A percentile compares a stretch with the other conserved stretches of the same genome.
Conservation (phyloP, 768 basidiomycete species). For the Lyophyllum decastes region DNA sequence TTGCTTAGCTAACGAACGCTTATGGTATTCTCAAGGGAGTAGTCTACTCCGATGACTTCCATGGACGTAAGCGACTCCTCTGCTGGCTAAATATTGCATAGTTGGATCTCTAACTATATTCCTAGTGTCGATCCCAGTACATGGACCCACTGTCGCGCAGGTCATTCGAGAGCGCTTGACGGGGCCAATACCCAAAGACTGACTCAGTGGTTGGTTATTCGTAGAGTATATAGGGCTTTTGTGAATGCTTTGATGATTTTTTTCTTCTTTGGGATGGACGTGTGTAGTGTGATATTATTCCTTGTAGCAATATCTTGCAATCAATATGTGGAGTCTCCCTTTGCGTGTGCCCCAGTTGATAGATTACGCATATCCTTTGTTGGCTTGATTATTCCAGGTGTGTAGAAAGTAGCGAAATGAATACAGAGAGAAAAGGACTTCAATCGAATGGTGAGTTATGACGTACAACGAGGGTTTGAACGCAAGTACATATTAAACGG, state of each 20-base stretch:
- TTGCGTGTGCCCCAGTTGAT: no score
- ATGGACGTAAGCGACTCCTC: slow-evolving; percentile 7
- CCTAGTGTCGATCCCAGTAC: slow-evolving; percentile 13
- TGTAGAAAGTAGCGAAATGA: no score
- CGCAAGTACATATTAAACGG: no score
- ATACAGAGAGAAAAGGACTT: no score
- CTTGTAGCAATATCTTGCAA: background rate
- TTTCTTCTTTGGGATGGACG: background rate
- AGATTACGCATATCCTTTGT: no score
- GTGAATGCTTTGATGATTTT: background rate
- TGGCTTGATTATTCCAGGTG: no score
- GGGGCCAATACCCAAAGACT: background rate
- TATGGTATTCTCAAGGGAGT: slow-evolving; percentile 3
- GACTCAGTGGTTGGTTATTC: background rate
- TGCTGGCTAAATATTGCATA: background rate
- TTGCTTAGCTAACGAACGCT: background rate
- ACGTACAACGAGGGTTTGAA: no score
- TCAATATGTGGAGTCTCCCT: background rate
- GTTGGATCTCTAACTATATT: background rate
- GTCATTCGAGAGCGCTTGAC: slow-evolving; percentile 13
- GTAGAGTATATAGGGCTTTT: background rate
- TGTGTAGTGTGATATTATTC: background rate
- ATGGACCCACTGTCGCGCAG: slow-evolving; percentile 10
- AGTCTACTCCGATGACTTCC: slow-evolving; percentile 9
- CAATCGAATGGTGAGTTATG: no score